Conservation (phyloP, 169 alveolate genomes). For the Eimeria praecox region DNA sequence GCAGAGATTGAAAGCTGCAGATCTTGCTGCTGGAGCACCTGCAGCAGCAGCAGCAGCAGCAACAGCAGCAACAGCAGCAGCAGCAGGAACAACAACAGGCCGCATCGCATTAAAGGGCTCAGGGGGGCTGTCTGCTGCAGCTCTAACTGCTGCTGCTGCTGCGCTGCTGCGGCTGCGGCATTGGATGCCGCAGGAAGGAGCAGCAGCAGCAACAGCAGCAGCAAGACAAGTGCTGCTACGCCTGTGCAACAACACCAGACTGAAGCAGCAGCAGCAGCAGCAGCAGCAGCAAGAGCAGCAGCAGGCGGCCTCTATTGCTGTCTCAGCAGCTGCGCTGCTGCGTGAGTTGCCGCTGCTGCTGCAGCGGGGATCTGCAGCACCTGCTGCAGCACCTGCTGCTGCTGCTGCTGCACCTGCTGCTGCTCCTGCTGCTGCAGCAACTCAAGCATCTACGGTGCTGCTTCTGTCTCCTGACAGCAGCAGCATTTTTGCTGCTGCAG, state of each 20-base stretch:
- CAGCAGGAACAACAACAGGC: slow-evolving; percentile 4
- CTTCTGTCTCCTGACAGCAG: slow-evolving; percentile 42
- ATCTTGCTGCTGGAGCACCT: background rate
- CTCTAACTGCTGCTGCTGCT: slow-evolving; percentile 63
- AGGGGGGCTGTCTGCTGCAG: slow-evolving; percentile 35
- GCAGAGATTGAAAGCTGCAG: background rate
- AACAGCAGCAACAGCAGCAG: slow-evolving; percentile 14
- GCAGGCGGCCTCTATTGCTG: background rate
- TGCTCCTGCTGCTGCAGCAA: slow-evolving; percentile 14
- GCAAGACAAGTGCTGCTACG: slow-evolving; percentile 47
- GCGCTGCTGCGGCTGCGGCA: slow-evolving; percentile 47
- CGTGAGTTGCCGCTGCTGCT: slow-evolving; percentile 59
- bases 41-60: slow-evolving; percentile 28
- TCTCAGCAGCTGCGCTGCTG: slow-evolving; percentile 36
- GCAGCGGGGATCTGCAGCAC: slow-evolving; percentile 32
- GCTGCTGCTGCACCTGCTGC: background rate
- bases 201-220: slow-evolving; percentile 70
- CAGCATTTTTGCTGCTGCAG: slow-evolving; percentile 62
- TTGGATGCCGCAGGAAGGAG: background rate
- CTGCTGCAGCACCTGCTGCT: background rate
- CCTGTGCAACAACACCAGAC: background rate
- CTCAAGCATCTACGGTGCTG: background rate
- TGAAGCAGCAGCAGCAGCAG: slow-evolving; percentile 47
- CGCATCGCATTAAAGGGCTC: background rate
- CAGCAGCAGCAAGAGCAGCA: slow-evolving; percentile 43